These are phyloP conservation scores for Aspergillus biplanus DNA, from an alignment of 495 filamentous ascomycete genomes.

Conservation along the genomic window DNA sequence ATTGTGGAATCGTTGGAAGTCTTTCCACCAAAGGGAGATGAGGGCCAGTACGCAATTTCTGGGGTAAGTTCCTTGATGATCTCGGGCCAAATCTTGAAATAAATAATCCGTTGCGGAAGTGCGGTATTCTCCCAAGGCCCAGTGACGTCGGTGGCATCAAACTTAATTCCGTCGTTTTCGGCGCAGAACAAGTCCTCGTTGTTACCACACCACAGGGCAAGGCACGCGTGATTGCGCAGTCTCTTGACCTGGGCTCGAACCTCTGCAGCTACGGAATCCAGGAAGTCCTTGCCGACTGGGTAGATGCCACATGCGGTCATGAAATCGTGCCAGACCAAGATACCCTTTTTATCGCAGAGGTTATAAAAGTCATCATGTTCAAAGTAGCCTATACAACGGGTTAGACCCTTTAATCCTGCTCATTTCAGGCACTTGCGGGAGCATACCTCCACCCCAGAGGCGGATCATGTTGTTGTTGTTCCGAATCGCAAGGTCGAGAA, in stretches of 20 bases:
- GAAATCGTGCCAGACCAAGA: conserved; percentile 10
- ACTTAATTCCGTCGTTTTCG: not conserved
- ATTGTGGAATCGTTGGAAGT: conserved; percentile 6
- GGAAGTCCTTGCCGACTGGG: conserved; percentile 1
- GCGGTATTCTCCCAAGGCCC: conserved; percentile 3
- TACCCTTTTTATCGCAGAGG: conserved; percentile 5
- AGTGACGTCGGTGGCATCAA: conserved; percentile 3
- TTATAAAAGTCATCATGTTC: conserved; percentile 11
- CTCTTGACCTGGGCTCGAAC: conserved; percentile 6
- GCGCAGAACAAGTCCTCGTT: conserved; percentile 5
- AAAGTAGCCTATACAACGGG: not conserved
- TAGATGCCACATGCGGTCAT: conserved; percentile 9
- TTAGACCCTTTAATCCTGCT: too few relatives aligned
- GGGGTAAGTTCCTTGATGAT: conserved; percentile 5
- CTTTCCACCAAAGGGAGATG: conserved; percentile 9
- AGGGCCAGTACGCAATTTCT: conserved; percentile 3
- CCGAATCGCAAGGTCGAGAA: not conserved
- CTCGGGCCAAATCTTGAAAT: conserved; percentile 8
- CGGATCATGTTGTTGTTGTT: conserved; percentile 15
- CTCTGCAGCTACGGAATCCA: conserved; percentile 1
- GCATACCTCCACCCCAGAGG: conserved; percentile 8
- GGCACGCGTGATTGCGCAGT: conserved; percentile 2
- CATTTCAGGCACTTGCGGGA: too few relatives aligned
- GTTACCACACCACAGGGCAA: conserved; percentile 10
- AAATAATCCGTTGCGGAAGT: conserved; percentile 4